Evolutionary conservation across 176 grass and related monocot genomes (phyloP).

Genomic region (Musa troglodytarum): DNA sequence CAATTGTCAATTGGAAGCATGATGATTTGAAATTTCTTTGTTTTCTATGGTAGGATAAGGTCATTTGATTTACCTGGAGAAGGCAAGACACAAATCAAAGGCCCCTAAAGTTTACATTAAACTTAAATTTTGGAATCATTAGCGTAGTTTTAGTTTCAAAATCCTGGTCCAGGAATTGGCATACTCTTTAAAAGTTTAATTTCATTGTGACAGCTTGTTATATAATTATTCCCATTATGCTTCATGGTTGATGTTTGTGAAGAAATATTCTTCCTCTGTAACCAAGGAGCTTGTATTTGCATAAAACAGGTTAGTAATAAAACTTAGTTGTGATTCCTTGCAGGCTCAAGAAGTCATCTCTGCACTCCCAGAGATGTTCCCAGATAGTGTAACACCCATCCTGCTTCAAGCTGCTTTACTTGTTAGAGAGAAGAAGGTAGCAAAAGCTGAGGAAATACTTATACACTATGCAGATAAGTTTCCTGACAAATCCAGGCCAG

Average conservation of each 20-base stretch:
- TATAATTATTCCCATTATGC: not conserved
- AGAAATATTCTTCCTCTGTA: not conserved
- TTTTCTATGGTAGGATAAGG: not conserved
- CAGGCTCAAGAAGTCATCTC: conserved; percentile 66
- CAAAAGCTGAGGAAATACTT: conserved; percentile 79
- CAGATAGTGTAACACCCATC: conserved; percentile 45
- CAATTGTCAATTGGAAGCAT: not conserved
- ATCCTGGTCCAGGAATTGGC: not conserved
- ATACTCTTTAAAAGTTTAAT: not conserved
- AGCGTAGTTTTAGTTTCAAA: not conserved
- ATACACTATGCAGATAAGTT: conserved; percentile 44
- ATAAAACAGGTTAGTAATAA: not conserved
- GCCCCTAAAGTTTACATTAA: not conserved
- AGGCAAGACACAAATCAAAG: not conserved
- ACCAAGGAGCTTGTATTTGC: not conserved
- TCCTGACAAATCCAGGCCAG: conserved; percentile 45
- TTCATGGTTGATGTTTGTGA: not conserved
- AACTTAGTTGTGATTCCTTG: conserved; percentile 16
- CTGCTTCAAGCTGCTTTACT: conserved; percentile 69
- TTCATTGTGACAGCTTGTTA: too few species aligned
- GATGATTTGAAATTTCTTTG: not conserved
- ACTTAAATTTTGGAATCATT: not conserved
- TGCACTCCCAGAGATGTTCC: conserved; percentile 47
- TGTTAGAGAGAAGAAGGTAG: conserved; percentile 69
- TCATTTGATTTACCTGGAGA: not conserved